These are phyloP conservation scores for Macrolepiota fuliginosa DNA, from an alignment of 768 basidiomycete genomes.

Conservation along the genomic window DNA sequence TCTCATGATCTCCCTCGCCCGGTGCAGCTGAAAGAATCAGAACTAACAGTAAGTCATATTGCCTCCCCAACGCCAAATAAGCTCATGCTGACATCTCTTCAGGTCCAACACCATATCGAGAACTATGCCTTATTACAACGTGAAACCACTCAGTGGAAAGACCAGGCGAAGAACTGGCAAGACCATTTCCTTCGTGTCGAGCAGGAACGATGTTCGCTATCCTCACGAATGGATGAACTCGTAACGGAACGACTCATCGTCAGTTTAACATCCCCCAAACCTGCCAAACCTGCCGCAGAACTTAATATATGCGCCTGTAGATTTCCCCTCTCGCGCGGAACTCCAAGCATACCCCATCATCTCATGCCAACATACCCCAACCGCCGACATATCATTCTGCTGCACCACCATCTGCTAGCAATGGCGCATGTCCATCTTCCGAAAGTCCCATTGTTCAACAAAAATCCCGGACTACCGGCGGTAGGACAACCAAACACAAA, in stretches of 20 bases:
- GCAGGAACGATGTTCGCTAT: constrained; percentile 58
- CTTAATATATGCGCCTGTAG: neutral
- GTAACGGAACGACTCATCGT: constrained; percentile 49
- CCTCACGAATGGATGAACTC: constrained; percentile 58
- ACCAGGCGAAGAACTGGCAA: constrained; percentile 76
- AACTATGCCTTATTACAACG: constrained; percentile 60
- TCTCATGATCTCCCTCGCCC: constrained; percentile 13
- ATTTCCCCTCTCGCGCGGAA: neutral
- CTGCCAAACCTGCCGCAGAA: neutral
- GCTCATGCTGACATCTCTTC: constrained; percentile 45
- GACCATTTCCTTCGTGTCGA: constrained; percentile 77
- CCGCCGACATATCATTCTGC: constrained; percentile 14
- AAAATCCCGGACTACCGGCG: constrained; percentile 9
- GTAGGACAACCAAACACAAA: constrained; percentile 3
- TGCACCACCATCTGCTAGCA: neutral
- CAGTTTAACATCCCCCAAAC: constrained; percentile 17
- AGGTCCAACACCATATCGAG: constrained; percentile 54
- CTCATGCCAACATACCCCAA: neutral
- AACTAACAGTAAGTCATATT: constrained; percentile 44
- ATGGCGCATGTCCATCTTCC: neutral
- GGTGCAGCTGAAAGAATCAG: constrained; percentile 50
- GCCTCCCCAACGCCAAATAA: neutral
- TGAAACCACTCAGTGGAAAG: constrained; percentile 71
- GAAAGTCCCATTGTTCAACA: neutral
- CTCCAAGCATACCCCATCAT: neutral